phyloP scores from a whole-genome alignment of 2,329 filamentous ascomycete species.

The Chaetomium sp. region DNA sequence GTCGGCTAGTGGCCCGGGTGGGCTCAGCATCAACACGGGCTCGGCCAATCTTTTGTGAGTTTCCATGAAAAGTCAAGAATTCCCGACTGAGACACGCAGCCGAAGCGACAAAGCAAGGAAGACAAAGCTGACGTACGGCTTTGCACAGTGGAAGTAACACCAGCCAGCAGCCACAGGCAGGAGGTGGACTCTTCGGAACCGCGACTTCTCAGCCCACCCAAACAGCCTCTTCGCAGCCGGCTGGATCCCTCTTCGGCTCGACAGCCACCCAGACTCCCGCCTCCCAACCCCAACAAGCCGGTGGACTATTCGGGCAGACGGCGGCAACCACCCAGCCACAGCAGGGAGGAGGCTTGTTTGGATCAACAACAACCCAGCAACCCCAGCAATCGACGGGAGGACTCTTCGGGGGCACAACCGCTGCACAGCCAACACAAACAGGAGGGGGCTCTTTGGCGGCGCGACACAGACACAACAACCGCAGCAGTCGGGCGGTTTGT shows the following conservation, averaged over 20 bases:
- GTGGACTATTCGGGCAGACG: conserved; percentile 41
- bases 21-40: conserved; percentile 65
- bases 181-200: conserved; percentile 41
- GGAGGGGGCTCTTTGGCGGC: conserved; percentile 34
- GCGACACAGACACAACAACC: conserved; percentile 24
- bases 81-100: conserved; percentile 22
- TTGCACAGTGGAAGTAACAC: conserved; percentile 38
- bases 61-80: background rate
- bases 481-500: conserved; percentile 26
- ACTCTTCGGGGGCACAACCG: conserved; percentile 31
- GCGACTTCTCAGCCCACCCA: conserved; percentile 35
- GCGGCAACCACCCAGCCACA: conserved; percentile 20
- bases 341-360: conserved; percentile 34
- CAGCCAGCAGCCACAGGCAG: conserved; percentile 41
- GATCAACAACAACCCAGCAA: conserved; percentile 35
- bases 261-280: conserved; percentile 29
- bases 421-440: conserved; percentile 25
- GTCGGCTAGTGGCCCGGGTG: conserved; percentile 61
- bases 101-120: background rate
- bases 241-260: conserved; percentile 41
- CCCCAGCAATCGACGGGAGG: conserved; percentile 33
- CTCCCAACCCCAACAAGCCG: conserved; percentile 36
- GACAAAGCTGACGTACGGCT: conserved; percentile 10
- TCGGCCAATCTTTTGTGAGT: conserved; percentile 60
- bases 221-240: conserved; percentile 36